Percentiles rank a stretch among this genome's conserved stretches.
These are phyloP conservation scores for Trichoderma sp. DNA, from an alignment of 2,329 filamentous ascomycete species.

Conservation along the genomic window DNA sequence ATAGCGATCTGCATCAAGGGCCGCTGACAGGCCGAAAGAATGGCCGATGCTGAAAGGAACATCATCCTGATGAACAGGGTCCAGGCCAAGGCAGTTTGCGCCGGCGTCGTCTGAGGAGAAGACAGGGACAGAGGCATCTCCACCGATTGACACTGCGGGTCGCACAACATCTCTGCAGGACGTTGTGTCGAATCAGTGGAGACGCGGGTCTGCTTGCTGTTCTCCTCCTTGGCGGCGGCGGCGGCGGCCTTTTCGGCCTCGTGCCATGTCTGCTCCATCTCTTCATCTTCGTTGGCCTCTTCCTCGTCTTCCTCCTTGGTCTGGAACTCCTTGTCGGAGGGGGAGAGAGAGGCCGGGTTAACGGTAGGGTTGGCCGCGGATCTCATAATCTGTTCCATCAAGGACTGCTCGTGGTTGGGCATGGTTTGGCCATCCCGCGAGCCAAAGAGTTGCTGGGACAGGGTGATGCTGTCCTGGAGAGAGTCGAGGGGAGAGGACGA, in stretches of 20 bases:
- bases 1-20: slow-evolving; percentile 73
- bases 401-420: slow-evolving; percentile 35
- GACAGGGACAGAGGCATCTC: slow-evolving; percentile 54
- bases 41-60: slow-evolving; percentile 68
- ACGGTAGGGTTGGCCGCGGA: slow-evolving; percentile 53
- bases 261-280: neutral
- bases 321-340: slow-evolving; percentile 45
- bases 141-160: slow-evolving; percentile 99
- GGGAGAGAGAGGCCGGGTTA: slow-evolving; percentile 64
- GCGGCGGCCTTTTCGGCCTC: slow-evolving; percentile 18
- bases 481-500: slow-evolving; percentile 48
- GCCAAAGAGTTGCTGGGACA: slow-evolving; percentile 62
- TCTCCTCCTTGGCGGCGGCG: slow-evolving; percentile 12
- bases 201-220: slow-evolving; percentile 41
- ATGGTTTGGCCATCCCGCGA: slow-evolving; percentile 47
- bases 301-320: too few relatives aligned
- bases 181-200: slow-evolving; percentile 97
- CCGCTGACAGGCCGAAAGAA: slow-evolving; percentile 68
- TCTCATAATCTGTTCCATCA: slow-evolving; percentile 50
- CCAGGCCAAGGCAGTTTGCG: slow-evolving; percentile 47
- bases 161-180: slow-evolving; percentile 99
- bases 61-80: slow-evolving; percentile 60
- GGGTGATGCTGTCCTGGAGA: slow-evolving; percentile 53
- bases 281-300: slow-evolving; percentile 2
- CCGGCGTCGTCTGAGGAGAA: slow-evolving; percentile 49